These are phyloP conservation scores for Ophiocordyceps robertsii DNA, from an alignment of 2,329 filamentous ascomycete species.

Conservation along the genomic window DNA sequence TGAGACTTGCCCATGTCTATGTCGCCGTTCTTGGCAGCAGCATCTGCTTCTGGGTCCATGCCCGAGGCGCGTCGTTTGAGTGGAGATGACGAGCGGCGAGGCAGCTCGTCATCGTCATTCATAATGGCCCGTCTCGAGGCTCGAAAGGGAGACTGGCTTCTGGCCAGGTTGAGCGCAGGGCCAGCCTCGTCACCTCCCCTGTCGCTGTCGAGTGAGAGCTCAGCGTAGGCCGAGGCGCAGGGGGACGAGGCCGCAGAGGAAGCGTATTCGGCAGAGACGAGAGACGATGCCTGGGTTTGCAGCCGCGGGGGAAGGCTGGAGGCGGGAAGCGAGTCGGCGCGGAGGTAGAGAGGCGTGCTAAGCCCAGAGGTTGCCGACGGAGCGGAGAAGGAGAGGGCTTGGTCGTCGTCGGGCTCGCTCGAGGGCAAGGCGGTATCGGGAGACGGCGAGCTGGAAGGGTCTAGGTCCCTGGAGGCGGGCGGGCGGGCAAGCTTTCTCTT, in stretches of 20 bases:
- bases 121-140: conserved; percentile 41
- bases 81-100: conserved; percentile 50
- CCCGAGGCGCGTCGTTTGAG: conserved; percentile 50
- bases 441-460: conserved; percentile 20
- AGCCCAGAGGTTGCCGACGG: conserved; percentile 23
- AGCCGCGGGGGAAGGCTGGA: conserved; percentile 39
- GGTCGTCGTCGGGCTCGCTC: conserved; percentile 37
- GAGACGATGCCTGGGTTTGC: conserved; percentile 28
- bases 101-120: conserved; percentile 43
- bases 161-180: conserved; percentile 22
- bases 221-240: conserved; percentile 39
- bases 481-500: conserved; percentile 52
- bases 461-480: conserved; percentile 27
- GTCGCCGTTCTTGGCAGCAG: conserved; percentile 25
- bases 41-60: conserved; percentile 38
- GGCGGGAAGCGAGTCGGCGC: conserved; percentile 28
- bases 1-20: conserved; percentile 28
- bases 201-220: conserved; percentile 43
- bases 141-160: conserved; percentile 40
- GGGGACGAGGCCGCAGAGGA: conserved; percentile 46
- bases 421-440: conserved; percentile 37
- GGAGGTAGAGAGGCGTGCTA: conserved; percentile 26
- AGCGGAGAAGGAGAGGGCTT: conserved; percentile 36
- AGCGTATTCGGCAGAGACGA: conserved; percentile 33
- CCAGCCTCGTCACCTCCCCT: conserved; percentile 32